Evolutionary conservation across 1,284 basidiomycete genomes (phyloP).

Genomic region (Leccinum subspadiceum): DNA sequence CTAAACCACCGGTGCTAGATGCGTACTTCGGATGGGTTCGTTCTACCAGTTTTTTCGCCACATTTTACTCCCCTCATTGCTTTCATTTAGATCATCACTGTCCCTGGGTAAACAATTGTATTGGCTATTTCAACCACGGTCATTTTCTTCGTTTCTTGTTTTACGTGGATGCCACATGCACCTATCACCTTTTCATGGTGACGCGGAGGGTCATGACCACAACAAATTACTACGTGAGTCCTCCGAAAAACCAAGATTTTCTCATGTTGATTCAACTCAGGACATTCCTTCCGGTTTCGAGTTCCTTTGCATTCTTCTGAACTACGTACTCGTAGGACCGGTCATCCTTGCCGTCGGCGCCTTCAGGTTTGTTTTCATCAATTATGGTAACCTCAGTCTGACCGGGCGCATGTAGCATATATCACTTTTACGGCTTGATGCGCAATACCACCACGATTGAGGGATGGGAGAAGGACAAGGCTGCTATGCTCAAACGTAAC

Average conservation of each 20-base stretch:
- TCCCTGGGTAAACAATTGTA: slow-evolving; percentile 88
- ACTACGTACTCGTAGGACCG: slow-evolving; percentile 84
- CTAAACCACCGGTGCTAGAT: slow-evolving; percentile 43
- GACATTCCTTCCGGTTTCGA: slow-evolving; percentile 68
- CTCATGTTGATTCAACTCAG: slow-evolving; percentile 39
- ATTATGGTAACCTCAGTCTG: background rate
- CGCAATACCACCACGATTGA: slow-evolving; percentile 95
- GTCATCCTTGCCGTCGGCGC: slow-evolving; percentile 84
- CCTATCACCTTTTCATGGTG: slow-evolving; percentile 82
- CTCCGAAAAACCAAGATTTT: background rate
- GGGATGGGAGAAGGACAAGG: slow-evolving; percentile 97
- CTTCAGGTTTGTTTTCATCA: slow-evolving; percentile 59
- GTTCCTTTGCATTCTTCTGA: slow-evolving; percentile 83
- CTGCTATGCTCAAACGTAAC: slow-evolving; percentile 77
- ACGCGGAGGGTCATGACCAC: slow-evolving; percentile 58
- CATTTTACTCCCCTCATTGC: slow-evolving; percentile 3
- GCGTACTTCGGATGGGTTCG: slow-evolving; percentile 80
- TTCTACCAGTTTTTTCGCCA: slow-evolving; percentile 1
- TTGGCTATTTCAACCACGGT: slow-evolving; percentile 87
- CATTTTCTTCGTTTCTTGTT: slow-evolving; percentile 93
- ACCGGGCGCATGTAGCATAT: slow-evolving; percentile 52
- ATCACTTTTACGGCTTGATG: slow-evolving; percentile 82
- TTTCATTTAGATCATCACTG: slow-evolving; percentile 80
- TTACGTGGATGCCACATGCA: slow-evolving; percentile 86
- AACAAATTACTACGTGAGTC: slow-evolving; percentile 56